Evolutionary conservation across 1,284 basidiomycete genomes (phyloP), one percentile per base, ranked within the genome.

Genomic region (Meira nashicola): DNA sequence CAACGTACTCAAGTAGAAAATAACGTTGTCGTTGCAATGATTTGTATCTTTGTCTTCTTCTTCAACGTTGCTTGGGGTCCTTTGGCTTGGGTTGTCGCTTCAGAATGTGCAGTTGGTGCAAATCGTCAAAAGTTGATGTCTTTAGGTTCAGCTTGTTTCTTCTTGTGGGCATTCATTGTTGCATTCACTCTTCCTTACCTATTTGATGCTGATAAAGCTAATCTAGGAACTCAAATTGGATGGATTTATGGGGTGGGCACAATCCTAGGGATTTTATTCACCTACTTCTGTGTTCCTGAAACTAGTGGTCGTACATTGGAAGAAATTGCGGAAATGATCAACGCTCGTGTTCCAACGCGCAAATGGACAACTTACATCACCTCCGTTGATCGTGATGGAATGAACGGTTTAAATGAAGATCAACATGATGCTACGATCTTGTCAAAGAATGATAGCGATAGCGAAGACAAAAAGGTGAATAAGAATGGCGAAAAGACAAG

Each of bases 11-110:
- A 54, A 28, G 63, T 60, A 39, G 54, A 74, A 48, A 77, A 78
- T 62, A 76, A 79, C 21, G 76, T 76, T 17, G 77, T 82, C 48
- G 80, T 79, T 23, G 80, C 80, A 33, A 80, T 81, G 79, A 80
- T 81, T 65, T 80, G 79, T 68, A 75, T 81, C 55, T 81, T 79
- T 65, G 58, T 79, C 43, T 80, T 80, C 66, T 77, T 75, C 19
- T 80, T 81, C 77, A 81, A 81, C 71, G 55, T 80, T 47, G 79
- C 80, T 4, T 82, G 81, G 81, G 81, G 81, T 25, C 81, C 80
- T 8, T 66, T 82, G 8, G 79, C 80, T 9, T 80, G 79, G 79
- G 65, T 65, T 10, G 70, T 74, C 38, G 79, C 79, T 4, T 73
- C 76, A 37, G 80, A 80, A 62, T 68, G 81, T 54, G 76, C 77